phyloP scores from a whole-genome alignment of 139 green algal species.

The Zygnema circumcarinatum region DNA sequence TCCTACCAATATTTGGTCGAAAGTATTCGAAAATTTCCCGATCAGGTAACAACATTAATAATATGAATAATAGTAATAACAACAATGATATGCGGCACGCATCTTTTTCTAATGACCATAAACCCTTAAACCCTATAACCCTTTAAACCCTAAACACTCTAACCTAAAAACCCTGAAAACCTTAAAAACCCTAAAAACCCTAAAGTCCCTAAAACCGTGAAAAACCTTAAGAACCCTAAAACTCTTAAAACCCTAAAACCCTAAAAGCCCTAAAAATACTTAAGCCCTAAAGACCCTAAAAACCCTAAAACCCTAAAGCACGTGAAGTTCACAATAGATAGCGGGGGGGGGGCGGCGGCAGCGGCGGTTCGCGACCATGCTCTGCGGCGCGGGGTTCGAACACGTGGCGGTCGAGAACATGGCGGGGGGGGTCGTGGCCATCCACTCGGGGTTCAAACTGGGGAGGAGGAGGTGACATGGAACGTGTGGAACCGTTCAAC shows the following conservation, averaged over 20 bases:
- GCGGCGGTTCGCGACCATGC: slow-evolving; percentile 79
- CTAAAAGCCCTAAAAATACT: not conserved
- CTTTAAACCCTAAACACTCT: not conserved
- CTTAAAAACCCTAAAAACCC: too few species aligned
- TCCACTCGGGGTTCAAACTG: slow-evolving; percentile 95
- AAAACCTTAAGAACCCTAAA: not conserved
- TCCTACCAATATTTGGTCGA: slow-evolving; percentile 99
- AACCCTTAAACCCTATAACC: too few species aligned
- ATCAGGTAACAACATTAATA: slow-evolving; percentile 45
- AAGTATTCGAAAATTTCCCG: slow-evolving; percentile 93
- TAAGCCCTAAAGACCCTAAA: not conserved
- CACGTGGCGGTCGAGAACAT: slow-evolving; percentile 86
- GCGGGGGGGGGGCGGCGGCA: slow-evolving; percentile 42
- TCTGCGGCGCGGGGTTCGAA: slow-evolving; percentile 83
- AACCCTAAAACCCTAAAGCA: not conserved
- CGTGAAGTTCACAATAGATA: not conserved
- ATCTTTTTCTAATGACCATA: not conserved
- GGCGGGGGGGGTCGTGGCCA: slow-evolving; percentile 87
- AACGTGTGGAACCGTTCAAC: too few species aligned
- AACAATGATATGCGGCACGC: not conserved
- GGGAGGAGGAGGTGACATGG: too few species aligned
- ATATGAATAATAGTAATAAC: not conserved
- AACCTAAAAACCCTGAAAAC: too few species aligned
- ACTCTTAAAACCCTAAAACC: not conserved
- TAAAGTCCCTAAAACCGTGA: not conserved